Conservation (phyloP, 148 eudicot species). For the Fagopyrum homotropicum region DNA sequence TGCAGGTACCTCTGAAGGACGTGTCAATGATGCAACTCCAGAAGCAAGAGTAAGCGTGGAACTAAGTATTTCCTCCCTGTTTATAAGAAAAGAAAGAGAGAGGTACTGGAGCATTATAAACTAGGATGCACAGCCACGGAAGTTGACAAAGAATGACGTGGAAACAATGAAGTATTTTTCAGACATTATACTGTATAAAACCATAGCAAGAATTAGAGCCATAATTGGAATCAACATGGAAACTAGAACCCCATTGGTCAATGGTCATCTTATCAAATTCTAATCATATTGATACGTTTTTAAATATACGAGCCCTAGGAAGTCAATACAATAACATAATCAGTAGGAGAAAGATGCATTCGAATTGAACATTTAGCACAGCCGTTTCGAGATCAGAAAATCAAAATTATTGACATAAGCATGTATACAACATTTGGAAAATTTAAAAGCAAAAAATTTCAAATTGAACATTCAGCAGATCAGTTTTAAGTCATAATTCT, state of each 20-base stretch:
- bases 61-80: constrained; percentile 26
- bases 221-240: not conserved
- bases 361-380: not conserved
- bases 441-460: no score
- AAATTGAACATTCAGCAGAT: no score
- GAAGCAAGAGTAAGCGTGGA: constrained; percentile 38
- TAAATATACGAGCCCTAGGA: not conserved
- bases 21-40: constrained; percentile 60
- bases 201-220: not conserved
- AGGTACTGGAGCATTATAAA: not conserved
- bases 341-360: not conserved
- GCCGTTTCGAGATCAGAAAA: not conserved
- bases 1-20: constrained; percentile 60
- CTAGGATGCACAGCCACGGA: not conserved
- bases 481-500: no score
- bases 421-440: not conserved
- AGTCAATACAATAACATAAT: not conserved
- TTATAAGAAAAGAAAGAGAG: not conserved
- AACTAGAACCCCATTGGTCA: not conserved
- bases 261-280: not conserved
- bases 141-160: not conserved
- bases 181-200: not conserved
- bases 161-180: not conserved
- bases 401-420: not conserved
- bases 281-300: not conserved